Evolutionary conservation across 139 green algal species (phyloP), one percentile per base, ranked within the genome.

Genomic region (Pleodorina starrii): DNA sequence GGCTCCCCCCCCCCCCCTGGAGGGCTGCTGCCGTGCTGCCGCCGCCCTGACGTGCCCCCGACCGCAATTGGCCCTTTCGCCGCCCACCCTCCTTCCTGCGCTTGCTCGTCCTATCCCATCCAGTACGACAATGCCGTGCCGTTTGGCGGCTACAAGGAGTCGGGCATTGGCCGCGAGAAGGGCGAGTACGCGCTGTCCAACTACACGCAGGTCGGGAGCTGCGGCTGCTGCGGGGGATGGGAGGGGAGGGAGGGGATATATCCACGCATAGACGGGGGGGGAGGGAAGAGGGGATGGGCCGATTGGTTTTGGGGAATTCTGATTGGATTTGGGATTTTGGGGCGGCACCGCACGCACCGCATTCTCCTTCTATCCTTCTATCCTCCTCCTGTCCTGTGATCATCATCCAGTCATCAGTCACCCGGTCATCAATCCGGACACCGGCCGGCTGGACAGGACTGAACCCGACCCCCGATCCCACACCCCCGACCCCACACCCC

Each of bases 141-240:
- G 1, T 95, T 95, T 63, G 91, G 93, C 19, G 95, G 95, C 60
- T 97, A 96, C 91, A 97, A 97, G 92, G 75, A 90, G 38, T 91
- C 59, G 9, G 95, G 95, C 82, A 90, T 97, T 32, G 95, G 95
- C 0, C 93, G 94, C 40, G 95, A 97, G 84, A 95, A 97, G 74
- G 93, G 94, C 27, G 91, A 95, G 82, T 95, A 96, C 25, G 94
- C 92, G 4, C 89, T 97, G 66, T 59, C 79, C 17, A 87, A 95
- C 90, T 97, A 97, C 94, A 97, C 91, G 35, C 92, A 97, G 92
- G 91, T 93, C 59, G 0, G 84, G 14, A 38, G 40, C 40, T 19
- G 63, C 7, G 29, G n/a, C 14, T 6, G n/a, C n/a, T n/a, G n/a
- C n/a, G n/a, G n/a, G n/a, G 54, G 54, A 12, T 12, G 25, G 3